Conservation (phyloP, 116 monocot species). For the Zostera marina region DNA sequence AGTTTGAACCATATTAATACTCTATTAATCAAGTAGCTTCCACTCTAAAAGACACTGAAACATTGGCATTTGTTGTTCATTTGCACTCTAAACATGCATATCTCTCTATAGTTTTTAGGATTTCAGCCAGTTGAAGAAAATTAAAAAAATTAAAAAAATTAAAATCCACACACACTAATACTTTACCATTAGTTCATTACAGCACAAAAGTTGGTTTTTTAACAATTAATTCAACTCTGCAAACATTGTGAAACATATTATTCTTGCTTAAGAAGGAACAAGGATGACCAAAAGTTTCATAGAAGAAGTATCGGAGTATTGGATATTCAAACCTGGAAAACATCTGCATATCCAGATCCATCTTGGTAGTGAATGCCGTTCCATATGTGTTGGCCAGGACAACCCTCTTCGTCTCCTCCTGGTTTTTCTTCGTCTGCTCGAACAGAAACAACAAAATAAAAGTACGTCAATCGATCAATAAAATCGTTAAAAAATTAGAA, state of each 20-base stretch:
- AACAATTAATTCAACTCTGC: too few relatives aligned
- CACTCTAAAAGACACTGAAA: too few relatives aligned
- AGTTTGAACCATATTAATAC: too few relatives aligned
- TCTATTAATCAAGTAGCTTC: too few relatives aligned
- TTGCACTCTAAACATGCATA: too few relatives aligned
- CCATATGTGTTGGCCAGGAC: constrained; percentile 18
- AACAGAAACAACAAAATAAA: constrained; percentile 1
- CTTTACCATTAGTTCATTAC: too few relatives aligned
- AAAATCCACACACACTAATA: too few relatives aligned
- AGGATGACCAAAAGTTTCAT: neutral
- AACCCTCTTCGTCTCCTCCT: constrained; percentile 16
- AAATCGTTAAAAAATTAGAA: neutral
- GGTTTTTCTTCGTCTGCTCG: constrained; percentile 11
- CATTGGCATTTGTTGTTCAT: too few relatives aligned
- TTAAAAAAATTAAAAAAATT: too few relatives aligned
- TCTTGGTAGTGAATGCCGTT: constrained; percentile 17
- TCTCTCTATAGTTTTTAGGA: too few relatives aligned
- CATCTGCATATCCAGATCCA: constrained; percentile 30
- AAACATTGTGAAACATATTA: neutral
- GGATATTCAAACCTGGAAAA: constrained; percentile 14
- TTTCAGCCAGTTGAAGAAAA: too few relatives aligned
- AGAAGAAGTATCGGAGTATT: neutral
- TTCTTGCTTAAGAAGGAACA: neutral
- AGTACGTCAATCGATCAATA: neutral
- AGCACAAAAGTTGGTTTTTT: too few relatives aligned